Percentiles rank a stretch among this genome's conserved stretches.
Conservation (phyloP, 1,284 basidiomycete genomes). For the Coriolopsis trogii region DNA sequence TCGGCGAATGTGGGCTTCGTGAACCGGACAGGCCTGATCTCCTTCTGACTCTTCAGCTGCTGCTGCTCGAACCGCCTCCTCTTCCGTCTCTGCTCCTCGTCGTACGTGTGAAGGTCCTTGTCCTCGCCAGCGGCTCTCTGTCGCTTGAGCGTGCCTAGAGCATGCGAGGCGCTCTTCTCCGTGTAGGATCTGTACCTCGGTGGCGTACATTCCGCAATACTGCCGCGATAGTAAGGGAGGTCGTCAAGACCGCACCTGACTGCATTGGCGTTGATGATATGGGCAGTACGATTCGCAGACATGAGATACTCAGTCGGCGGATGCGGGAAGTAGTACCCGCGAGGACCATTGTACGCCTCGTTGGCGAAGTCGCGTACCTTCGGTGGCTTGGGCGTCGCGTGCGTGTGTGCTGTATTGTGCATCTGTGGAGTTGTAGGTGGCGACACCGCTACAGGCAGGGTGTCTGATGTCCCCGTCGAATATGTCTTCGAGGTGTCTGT, state of each 20-base stretch:
- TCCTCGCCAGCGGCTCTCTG: too few relatives aligned
- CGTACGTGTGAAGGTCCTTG: too few relatives aligned
- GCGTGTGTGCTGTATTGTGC: too few relatives aligned
- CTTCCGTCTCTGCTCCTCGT: too few relatives aligned
- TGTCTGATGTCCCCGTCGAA: slow-evolving; percentile 4
- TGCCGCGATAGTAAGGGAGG: slow-evolving; percentile 20
- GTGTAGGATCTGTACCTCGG: slow-evolving; percentile 18
- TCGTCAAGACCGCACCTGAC: slow-evolving; percentile 14
- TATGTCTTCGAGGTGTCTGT: slow-evolving; percentile 12
- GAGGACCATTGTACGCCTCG: slow-evolving; percentile 24
- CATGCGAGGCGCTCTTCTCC: too few relatives aligned
- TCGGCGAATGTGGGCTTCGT: too few relatives aligned
- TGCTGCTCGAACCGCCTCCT: too few relatives aligned
- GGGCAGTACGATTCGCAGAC: slow-evolving; percentile 15
- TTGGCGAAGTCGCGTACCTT: slow-evolving; percentile 33
- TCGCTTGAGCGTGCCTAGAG: too few relatives aligned
- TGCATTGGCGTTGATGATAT: slow-evolving; percentile 27
- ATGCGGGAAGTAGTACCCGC: slow-evolving; percentile 30
- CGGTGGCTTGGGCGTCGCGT: slow-evolving; percentile 12
- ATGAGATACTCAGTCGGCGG: slow-evolving; percentile 26
- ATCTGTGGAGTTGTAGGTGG: neutral
- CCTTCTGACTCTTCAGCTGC: too few relatives aligned
- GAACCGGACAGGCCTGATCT: too few relatives aligned
- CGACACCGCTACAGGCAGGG: slow-evolving; percentile 9
- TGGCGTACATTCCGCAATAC: neutral